phyloP scores from a whole-genome alignment of 441 rosid species.

The Syzygium syzygioides region DNA sequence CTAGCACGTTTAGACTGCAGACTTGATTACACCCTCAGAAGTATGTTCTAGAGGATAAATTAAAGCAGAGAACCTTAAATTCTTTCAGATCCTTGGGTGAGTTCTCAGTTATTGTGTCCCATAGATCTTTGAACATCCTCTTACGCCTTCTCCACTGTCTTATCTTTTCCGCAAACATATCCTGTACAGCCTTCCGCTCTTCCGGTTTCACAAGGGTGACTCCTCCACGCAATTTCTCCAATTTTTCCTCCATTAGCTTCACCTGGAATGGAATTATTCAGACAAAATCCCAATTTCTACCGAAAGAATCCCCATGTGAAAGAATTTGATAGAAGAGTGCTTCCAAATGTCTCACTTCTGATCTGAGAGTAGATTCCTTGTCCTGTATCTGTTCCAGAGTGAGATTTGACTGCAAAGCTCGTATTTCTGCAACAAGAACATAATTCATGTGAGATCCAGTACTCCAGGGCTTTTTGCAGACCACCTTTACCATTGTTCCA shows the following conservation, averaged over 20 bases:
- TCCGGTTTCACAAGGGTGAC: constrained; percentile 78
- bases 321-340: background rate
- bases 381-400: constrained; percentile 69
- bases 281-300: background rate
- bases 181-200: constrained; percentile 56
- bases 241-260: constrained; percentile 60
- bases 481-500: background rate
- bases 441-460: background rate
- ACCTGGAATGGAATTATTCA: constrained; percentile 34
- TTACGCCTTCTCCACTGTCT: constrained; percentile 85
- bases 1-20: background rate
- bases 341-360: constrained; percentile 18
- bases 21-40: background rate
- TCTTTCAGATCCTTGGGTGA: constrained; percentile 73
- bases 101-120: constrained; percentile 89
- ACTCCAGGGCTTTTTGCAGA: background rate
- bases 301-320: background rate
- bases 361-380: constrained; percentile 45
- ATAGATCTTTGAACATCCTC: constrained; percentile 88
- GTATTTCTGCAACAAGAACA: constrained; percentile 46
- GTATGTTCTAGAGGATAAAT: background rate
- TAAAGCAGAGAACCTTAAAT: constrained; percentile 49
- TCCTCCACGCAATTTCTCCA: constrained; percentile 64
- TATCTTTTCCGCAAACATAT: constrained; percentile 49
- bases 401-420: constrained; percentile 61